Conservation (phyloP, 2,329 filamentous ascomycete species). For the Fusarium luffae region DNA sequence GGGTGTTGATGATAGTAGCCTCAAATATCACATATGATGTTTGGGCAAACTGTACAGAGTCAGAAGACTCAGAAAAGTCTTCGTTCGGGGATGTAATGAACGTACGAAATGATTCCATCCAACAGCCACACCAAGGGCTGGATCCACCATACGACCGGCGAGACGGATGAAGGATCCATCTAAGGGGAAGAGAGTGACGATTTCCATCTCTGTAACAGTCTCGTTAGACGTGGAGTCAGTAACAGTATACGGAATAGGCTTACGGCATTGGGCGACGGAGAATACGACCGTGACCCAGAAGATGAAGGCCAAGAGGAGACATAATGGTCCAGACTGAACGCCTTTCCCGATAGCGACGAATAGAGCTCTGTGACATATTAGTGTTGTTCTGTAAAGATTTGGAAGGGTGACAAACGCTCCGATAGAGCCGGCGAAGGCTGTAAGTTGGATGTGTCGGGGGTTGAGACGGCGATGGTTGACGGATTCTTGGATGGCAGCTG, state of each 20-base stretch:
- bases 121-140: neutral
- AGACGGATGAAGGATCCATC: neutral
- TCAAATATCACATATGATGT: neutral
- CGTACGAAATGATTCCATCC: neutral
- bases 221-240: neutral
- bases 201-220: neutral
- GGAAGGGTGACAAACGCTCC: neutral
- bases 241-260: accelerated
- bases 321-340: neutral
- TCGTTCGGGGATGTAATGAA: no score
- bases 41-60: neutral
- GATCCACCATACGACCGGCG: neutral
- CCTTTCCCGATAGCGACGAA: neutral
- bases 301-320: neutral
- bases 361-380: neutral
- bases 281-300: neutral
- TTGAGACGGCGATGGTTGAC: neutral
- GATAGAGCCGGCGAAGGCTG: neutral
- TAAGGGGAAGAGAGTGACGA: neutral
- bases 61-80: no score
- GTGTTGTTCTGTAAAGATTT: neutral
- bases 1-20: neutral
- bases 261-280: neutral
- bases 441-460: neutral
- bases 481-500: neutral